Conservation (phyloP, 2,329 filamentous ascomycete species). For the Diaporthe sp. region DNA sequence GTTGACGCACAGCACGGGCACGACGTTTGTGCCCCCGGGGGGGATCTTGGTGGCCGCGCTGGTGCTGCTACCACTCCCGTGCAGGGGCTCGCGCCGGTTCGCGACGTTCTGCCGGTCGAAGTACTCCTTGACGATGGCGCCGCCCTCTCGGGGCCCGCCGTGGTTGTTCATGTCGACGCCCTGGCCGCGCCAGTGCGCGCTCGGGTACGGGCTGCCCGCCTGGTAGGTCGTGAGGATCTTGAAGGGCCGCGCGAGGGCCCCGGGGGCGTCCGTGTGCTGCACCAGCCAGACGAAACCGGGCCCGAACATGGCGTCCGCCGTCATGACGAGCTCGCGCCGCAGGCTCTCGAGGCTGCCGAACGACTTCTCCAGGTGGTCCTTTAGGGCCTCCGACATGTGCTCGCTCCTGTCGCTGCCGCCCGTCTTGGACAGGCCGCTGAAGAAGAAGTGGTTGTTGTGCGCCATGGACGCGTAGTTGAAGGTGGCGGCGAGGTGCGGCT, state of each 20-base stretch:
- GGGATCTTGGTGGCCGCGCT: conserved; percentile 50
- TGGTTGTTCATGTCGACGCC: conserved; percentile 77
- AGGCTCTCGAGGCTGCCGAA: conserved; percentile 90
- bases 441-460: conserved; percentile 91
- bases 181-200: conserved; percentile 84
- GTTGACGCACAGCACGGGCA: conserved; percentile 89
- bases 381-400: conserved; percentile 57
- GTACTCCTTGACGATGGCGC: conserved; percentile 49
- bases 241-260: conserved; percentile 54
- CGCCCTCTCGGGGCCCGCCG: conserved; percentile 53
- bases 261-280: conserved; percentile 52
- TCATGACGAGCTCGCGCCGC: conserved; percentile 81
- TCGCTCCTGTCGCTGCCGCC: conserved; percentile 59
- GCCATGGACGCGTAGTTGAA: conserved; percentile 99
- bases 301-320: conserved; percentile 92
- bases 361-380: conserved; percentile 71
- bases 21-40: conserved; percentile 76
- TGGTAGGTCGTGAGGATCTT: conserved; percentile 90
- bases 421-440: conserved; percentile 64
- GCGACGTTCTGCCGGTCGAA: conserved; percentile 54
- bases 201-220: conserved; percentile 88
- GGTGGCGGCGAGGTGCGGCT: conserved; percentile 79
- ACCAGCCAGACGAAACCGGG: conserved; percentile 98
- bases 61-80: conserved; percentile 35
- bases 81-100: conserved; percentile 48